Evolutionary conservation across 78 protist genomes (phyloP).

Genomic region (Dictyostelium capitatum): DNA sequence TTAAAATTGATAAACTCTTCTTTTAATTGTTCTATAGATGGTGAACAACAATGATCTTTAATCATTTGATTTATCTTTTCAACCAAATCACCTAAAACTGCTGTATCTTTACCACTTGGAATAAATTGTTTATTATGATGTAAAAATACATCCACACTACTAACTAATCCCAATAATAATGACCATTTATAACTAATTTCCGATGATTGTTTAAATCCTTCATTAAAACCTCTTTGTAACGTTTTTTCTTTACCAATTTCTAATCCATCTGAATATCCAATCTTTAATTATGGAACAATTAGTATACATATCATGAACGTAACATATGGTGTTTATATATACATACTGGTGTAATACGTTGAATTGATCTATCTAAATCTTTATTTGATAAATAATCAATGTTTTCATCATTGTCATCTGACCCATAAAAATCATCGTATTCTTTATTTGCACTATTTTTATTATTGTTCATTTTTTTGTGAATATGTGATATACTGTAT

Average conservation of each 20-base stretch:
- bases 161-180: conserved; percentile 34
- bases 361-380: conserved; percentile 46
- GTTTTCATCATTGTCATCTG: conserved; percentile 9
- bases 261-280: conserved; percentile 73
- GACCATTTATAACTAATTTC: conserved; percentile 55
- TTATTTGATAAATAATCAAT: conserved; percentile 24
- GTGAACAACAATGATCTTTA: conserved; percentile 40
- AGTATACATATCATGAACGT: background rate
- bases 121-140: conserved; percentile 48
- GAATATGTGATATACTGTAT: background rate
- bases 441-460: background rate
- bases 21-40: conserved; percentile 48
- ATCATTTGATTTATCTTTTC: conserved; percentile 4
- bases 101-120: background rate
- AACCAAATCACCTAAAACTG: conserved; percentile 15
- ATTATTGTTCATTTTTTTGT: background rate
- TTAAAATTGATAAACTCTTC: conserved; percentile 4
- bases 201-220: conserved; percentile 43
- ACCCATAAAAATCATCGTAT: conserved; percentile 68
- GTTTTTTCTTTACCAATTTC: conserved; percentile 70
- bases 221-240: conserved; percentile 72
- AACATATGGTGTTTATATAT: background rate
- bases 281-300: background rate
- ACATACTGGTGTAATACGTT: conserved; percentile 51
- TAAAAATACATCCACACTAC: conserved; percentile 69